A percentile compares a stretch with the other conserved stretches of the same genome.
Evolutionary conservation across 2,329 filamentous ascomycete species (phyloP).

Genomic region (Aschersonia sp.): DNA sequence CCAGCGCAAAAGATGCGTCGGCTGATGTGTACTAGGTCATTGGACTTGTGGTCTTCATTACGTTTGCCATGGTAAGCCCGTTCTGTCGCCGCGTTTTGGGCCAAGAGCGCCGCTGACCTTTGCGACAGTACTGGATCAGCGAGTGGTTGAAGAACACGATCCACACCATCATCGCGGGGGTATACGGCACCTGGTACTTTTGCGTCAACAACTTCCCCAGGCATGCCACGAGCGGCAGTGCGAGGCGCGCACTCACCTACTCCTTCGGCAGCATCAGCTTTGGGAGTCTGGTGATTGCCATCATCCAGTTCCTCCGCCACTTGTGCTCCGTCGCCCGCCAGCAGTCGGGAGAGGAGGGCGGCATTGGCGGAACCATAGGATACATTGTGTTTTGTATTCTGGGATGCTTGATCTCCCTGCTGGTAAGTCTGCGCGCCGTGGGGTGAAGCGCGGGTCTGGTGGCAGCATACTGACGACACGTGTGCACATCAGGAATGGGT

Average conservation of each 20-base stretch:
- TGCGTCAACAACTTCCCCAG: slow-evolving; percentile 54
- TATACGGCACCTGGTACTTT: slow-evolving; percentile 93
- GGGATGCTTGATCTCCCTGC: slow-evolving; percentile 57
- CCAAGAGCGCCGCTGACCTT: background rate
- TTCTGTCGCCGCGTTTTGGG: background rate
- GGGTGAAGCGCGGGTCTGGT: background rate
- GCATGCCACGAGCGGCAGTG: slow-evolving; percentile 68
- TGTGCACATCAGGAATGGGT: slow-evolving; percentile 50
- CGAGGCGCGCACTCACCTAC: slow-evolving; percentile 71
- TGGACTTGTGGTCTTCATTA: slow-evolving; percentile 72
- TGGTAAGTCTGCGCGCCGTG: slow-evolving; percentile 20
- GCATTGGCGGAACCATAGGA: slow-evolving; percentile 54
- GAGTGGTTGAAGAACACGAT: slow-evolving; percentile 92
- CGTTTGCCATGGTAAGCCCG: slow-evolving; percentile 50
- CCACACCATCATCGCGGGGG: slow-evolving; percentile 72
- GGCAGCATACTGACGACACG: background rate
- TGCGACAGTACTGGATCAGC: slow-evolving; percentile 61
- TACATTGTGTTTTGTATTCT: slow-evolving; percentile 58
- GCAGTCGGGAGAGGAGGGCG: slow-evolving; percentile 51
- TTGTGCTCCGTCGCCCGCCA: slow-evolving; percentile 60
- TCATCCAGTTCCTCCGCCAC: slow-evolving; percentile 76
- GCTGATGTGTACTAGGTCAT: slow-evolving; percentile 37
- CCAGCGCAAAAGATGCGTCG: too few relatives aligned
- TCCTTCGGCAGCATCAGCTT: slow-evolving; percentile 85
- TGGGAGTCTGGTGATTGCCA: slow-evolving; percentile 71